These are phyloP conservation scores for Botryotinia calthae DNA, from an alignment of 2,329 filamentous ascomycete species.

Conservation along the genomic window DNA sequence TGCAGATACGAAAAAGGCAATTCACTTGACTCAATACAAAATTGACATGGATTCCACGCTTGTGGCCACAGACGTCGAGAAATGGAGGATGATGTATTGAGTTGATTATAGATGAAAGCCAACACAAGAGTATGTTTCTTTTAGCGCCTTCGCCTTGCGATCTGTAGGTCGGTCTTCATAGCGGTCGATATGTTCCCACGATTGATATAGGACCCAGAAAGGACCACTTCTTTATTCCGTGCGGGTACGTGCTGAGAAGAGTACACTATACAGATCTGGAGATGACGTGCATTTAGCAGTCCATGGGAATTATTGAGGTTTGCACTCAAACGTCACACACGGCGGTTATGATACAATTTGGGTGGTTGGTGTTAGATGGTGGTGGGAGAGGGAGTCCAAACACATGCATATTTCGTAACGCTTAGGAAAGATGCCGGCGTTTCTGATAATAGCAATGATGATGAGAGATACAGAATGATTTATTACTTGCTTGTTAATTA, in stretches of 20 bases:
- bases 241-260: slow-evolving; percentile 14
- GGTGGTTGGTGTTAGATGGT: neutral
- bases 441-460: neutral
- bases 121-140: neutral
- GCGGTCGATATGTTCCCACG: slow-evolving; percentile 1
- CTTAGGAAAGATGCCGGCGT: neutral
- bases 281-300: slow-evolving; percentile 8
- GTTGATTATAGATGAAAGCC: neutral
- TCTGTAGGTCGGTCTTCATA: neutral
- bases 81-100: neutral
- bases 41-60: slow-evolving; percentile 6
- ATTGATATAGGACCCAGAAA: neutral
- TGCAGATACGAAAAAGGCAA: neutral
- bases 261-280: slow-evolving; percentile 1
- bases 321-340: neutral
- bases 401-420: slow-evolving; percentile 11
- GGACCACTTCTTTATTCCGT: slow-evolving; percentile 4
- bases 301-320: neutral
- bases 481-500: neutral
- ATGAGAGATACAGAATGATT: neutral
- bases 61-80: neutral
- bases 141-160: slow-evolving; percentile 1
- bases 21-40: neutral
- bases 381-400: neutral
- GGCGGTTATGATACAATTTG: slow-evolving; percentile 7